These are phyloP conservation scores for Biscogniauxia sp. DNA, from an alignment of 2,329 filamentous ascomycete genomes.

Conservation along the genomic window DNA sequence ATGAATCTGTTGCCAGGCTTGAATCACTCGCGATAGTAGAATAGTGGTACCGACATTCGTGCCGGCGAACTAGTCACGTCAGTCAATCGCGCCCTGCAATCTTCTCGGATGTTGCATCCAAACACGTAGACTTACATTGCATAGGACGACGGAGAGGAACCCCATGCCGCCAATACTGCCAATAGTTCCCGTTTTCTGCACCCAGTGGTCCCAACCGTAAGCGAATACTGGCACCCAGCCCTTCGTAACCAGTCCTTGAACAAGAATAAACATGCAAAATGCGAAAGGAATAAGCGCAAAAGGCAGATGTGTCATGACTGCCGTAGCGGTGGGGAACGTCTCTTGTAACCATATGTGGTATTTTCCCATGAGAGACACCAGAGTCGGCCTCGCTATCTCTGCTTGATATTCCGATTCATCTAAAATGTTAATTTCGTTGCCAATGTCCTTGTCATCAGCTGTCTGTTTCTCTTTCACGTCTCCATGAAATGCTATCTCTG, in stretches of 20 bases:
- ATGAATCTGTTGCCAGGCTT: conserved; percentile 65
- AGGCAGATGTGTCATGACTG: conserved; percentile 64
- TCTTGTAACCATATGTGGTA: conserved; percentile 60
- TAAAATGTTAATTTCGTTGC: conserved; percentile 14
- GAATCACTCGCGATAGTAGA: conserved; percentile 67
- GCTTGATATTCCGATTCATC: conserved; percentile 1
- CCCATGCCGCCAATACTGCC: conserved; percentile 71
- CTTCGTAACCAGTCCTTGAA: conserved; percentile 69
- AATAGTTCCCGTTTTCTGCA: conserved; percentile 64
- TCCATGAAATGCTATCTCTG: background rate
- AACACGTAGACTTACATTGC: conserved; percentile 57
- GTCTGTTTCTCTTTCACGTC: background rate
- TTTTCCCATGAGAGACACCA: conserved; percentile 49
- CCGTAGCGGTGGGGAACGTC: conserved; percentile 68
- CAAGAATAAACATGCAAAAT: conserved; percentile 72
- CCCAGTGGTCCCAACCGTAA: conserved; percentile 72
- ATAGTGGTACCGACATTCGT: conserved; percentile 78
- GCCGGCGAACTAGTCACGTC: conserved; percentile 60
- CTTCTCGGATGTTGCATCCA: background rate
- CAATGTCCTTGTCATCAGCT: conserved; percentile 7
- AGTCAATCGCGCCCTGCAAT: conserved; percentile 2
- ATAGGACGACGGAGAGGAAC: conserved; percentile 67
- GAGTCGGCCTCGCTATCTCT: conserved; percentile 39
- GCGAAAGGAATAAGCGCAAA: conserved; percentile 69
- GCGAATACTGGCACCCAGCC: conserved; percentile 74